Evolutionary conservation across 208 protist species (phyloP), one percentile per base, ranked within the genome.

Genomic region (Phytomonas francai): DNA sequence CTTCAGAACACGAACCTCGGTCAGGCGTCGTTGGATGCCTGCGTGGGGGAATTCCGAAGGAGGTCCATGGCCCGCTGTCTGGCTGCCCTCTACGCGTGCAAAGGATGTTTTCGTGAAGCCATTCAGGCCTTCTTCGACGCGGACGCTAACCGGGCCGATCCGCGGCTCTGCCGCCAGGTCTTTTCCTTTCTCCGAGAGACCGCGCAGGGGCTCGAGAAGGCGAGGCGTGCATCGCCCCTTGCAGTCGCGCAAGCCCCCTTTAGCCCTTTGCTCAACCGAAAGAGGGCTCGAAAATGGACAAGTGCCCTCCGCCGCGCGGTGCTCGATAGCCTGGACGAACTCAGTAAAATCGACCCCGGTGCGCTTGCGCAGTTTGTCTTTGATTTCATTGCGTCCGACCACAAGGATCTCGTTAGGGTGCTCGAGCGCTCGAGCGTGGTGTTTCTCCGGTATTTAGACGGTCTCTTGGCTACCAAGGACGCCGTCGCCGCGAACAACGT

Each of bases 371-470:
- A 85, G 59, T 88, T 93, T 60, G 76, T 93, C 22, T 85, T 89
- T 67, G 84, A 90, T 34, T 82, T 78, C 45, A 42, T 93, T 59
- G 83, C 83, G 12, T 77, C 74, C 27, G 79, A 89, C 70, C 80
- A 93, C 42, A 63, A 75, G 30, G 88, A 89, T 34, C 79, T 93
- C 22, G 81, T 91, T 60, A 58, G 70, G 30, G 80, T 84, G 42
- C 77, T 93, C n/a, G 72, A 74, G 27, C 78, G 79, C 28, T 88
- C 83, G n/a, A 78, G 74, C 67, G 71, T 69, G 45, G 82, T 76
- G 16, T 89, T 92, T 64, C 65, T 94, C 22, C 66, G 77, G 34
- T 94, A 92, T 70, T 73, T 94, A 2, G 76, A 92, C 51, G 84
- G 88, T 65, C 77, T 94, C 34, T 72, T 90, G 39, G 78, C 68